These are phyloP conservation scores for Aphanocladium album DNA, from an alignment of 2,329 filamentous ascomycete genomes.

Conservation along the genomic window DNA sequence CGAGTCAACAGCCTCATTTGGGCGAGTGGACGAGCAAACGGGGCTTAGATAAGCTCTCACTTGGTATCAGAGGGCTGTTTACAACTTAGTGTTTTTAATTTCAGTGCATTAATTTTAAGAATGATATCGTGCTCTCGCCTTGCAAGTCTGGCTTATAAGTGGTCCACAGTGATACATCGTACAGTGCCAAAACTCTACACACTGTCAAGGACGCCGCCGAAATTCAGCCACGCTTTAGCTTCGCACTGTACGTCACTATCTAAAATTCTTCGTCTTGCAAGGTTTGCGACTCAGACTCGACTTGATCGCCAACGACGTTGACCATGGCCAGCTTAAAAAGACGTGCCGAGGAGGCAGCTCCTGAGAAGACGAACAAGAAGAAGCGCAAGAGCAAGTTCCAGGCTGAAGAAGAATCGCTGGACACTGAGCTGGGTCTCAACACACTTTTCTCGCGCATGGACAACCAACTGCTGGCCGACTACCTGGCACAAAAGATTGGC, in stretches of 20 bases:
- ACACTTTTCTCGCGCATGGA: conserved; percentile 78
- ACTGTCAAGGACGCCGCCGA: background rate
- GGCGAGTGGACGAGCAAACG: background rate
- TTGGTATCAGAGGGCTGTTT: background rate
- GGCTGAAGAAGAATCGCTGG: conserved; percentile 51
- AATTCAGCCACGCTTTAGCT: background rate
- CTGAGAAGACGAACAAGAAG: conserved; percentile 43
- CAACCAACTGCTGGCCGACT: conserved; percentile 74
- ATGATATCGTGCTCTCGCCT: no score
- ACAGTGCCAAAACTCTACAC: background rate
- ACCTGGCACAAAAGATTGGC: conserved; percentile 73
- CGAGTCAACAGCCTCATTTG: background rate
- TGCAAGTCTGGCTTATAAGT: background rate
- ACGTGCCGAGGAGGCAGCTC: conserved; percentile 48
- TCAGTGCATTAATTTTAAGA: no score
- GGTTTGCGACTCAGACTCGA: background rate
- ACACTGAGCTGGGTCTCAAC: conserved; percentile 72
- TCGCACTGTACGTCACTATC: conserved; percentile 4
- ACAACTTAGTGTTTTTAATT: background rate
- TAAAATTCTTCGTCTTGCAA: conserved; percentile 7
- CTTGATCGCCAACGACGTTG: background rate
- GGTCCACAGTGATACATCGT: background rate
- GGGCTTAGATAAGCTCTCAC: background rate
- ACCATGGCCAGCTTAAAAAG: conserved; percentile 45
- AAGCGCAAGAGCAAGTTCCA: conserved; percentile 53